A percentile compares a stretch with the other conserved stretches of the same genome.
These are phyloP conservation scores for Cordyceps farinosa DNA, from an alignment of 2,329 filamentous ascomycete species.

Conservation along the genomic window DNA sequence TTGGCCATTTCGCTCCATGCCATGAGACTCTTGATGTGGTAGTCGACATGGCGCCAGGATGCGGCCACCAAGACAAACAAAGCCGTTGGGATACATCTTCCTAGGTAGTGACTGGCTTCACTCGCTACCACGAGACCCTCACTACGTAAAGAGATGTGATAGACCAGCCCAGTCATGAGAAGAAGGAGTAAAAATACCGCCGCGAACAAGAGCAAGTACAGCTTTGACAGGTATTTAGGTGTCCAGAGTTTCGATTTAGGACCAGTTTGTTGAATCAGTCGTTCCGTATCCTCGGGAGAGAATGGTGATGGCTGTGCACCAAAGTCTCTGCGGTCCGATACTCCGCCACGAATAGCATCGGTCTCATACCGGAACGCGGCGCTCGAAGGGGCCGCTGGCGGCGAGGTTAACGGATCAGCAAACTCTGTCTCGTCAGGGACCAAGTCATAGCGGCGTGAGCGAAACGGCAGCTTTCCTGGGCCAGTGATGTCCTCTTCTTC, in stretches of 20 bases:
- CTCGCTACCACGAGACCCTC: slow-evolving; percentile 23
- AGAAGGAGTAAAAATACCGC: slow-evolving; percentile 23
- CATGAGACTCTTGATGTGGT: slow-evolving; percentile 25
- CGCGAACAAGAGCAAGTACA: slow-evolving; percentile 21
- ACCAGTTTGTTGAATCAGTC: background rate
- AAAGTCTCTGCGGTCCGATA: background rate
- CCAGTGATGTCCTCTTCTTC: background rate
- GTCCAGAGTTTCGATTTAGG: slow-evolving; percentile 20
- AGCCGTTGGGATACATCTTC: slow-evolving; percentile 26
- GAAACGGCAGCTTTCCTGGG: background rate
- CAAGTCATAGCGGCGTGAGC: background rate
- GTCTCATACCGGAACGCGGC: background rate
- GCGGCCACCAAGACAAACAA: slow-evolving; percentile 28
- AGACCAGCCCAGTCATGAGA: slow-evolving; percentile 23
- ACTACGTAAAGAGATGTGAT: slow-evolving; percentile 23
- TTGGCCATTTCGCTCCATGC: slow-evolving; percentile 29
- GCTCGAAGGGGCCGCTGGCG: background rate
- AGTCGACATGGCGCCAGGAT: slow-evolving; percentile 31
- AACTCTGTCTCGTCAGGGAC: background rate
- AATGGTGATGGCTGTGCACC: background rate
- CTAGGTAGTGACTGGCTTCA: slow-evolving; percentile 23
- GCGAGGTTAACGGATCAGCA: background rate
- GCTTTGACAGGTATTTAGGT: slow-evolving; percentile 22
- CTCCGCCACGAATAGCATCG: background rate
- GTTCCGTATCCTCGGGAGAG: background rate